A percentile compares a stretch with the other conserved stretches of the same genome.
Evolutionary conservation across 345 rosid genomes (phyloP).

Genomic region (Lepidium didymum): DNA sequence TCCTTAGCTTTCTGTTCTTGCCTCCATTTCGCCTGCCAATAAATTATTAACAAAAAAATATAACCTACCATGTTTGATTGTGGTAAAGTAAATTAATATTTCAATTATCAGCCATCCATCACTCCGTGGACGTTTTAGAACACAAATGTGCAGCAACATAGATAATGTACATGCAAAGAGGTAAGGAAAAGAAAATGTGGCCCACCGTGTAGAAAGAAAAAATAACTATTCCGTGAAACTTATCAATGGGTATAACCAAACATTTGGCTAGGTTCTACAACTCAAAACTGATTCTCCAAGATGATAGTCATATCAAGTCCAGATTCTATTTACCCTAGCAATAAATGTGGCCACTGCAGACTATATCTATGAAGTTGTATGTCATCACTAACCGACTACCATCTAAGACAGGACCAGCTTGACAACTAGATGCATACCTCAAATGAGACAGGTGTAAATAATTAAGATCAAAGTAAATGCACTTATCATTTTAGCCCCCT

Average conservation of each 20-base stretch:
- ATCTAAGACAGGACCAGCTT: not conserved
- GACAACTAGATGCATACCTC: conserved; percentile 10
- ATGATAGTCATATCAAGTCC: not conserved
- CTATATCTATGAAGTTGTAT: not conserved
- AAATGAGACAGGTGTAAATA: not conserved
- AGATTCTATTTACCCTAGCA: not conserved
- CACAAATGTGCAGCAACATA: not conserved
- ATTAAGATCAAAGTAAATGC: not conserved
- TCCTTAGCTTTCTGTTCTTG: conserved; percentile 49
- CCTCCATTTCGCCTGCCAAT: conserved; percentile 51
- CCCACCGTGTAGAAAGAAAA: not conserved
- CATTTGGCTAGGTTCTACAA: not conserved
- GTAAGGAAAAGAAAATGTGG: not conserved
- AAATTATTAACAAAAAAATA: not conserved
- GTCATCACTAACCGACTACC: not conserved
- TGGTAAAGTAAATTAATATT: not conserved
- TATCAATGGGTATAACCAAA: not conserved
- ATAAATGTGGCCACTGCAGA: not conserved
- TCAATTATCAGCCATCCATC: not conserved
- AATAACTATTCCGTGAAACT: not conserved
- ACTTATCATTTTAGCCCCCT: not conserved
- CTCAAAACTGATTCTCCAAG: not conserved
- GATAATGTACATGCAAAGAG: not conserved
- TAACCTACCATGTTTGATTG: not conserved
- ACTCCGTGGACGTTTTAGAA: not conserved